Conservation (phyloP, 306 rosid species). For the Gillenia trifoliata region DNA sequence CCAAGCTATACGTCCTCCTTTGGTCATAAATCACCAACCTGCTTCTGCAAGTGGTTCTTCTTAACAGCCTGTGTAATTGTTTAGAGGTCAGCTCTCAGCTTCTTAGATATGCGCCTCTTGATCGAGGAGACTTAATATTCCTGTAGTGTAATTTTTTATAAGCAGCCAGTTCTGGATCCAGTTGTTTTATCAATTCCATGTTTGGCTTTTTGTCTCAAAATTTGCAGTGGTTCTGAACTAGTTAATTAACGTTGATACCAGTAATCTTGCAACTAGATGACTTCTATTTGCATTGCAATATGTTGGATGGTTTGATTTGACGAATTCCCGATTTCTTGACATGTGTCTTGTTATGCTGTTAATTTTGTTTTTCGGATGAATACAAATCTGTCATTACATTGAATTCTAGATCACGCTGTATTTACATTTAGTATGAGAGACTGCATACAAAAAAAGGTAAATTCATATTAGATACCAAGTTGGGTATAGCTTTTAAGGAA, state of each 20-base stretch:
- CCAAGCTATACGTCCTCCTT: conserved; percentile 53
- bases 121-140: conserved; percentile 16
- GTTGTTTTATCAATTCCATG: conserved; percentile 18
- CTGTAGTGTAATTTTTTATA: conserved; percentile 7
- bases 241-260: conserved; percentile 4
- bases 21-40: conserved; percentile 64
- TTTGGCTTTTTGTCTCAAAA: conserved; percentile 13
- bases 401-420: neutral
- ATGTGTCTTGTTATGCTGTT: neutral
- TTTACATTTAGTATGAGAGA: neutral
- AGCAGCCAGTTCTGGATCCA: conserved; percentile 14
- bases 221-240: conserved; percentile 15
- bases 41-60: conserved; percentile 43
- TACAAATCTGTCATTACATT: conserved; percentile 2
- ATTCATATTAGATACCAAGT: too few relatives aligned
- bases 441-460: neutral
- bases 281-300: conserved; percentile 18
- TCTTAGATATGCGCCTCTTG: conserved; percentile 19
- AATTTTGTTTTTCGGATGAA: neutral
- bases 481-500: too few relatives aligned
- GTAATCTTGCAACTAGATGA: conserved; percentile 10
- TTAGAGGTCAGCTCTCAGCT: conserved; percentile 32
- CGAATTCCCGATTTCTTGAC: conserved; percentile 2
- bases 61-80: conserved; percentile 17
- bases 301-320: conserved; percentile 9